Base-by-base conservation (phyloP, 352 stramenopile genomes). In the Pythium guiyangense region DNA sequence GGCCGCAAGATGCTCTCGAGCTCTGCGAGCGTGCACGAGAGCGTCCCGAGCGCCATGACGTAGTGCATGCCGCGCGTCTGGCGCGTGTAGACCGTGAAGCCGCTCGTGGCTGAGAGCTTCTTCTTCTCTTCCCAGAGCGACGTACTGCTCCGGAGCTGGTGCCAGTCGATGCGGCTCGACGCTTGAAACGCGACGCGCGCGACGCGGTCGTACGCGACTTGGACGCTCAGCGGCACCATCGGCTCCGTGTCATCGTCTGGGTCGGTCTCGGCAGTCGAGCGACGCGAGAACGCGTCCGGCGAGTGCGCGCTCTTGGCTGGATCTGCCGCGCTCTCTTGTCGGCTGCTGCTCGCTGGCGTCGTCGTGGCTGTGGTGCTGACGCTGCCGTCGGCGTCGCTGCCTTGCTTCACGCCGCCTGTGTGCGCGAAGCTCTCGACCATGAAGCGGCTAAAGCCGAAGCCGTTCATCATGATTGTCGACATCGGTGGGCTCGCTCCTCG, bases 41-140 rank as follows among this genome's bases (percentile, higher is more conserved):
- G 12, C 37, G 53, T 61, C 11, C 59, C 59, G 6, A 61, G 39
- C 0, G 52, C 59, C 52, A 60, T 60, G 18, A 61, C 47, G 59
- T 66, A 60, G 53, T 61, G 53, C 59, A 61, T 57, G 9, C 59
- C 59, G 37, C 59, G 59, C n/a, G 35, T 57, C 59, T 58, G 47
- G 49, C 53, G 59, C 40, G 53, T 66, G 53, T 50, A 66, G 53
- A 66, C 54, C 1, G 50, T 29, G 26, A 64, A 64, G 27, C 44
- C 55, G 5, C 22, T 40, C 20, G 45, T 64, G 44, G 51, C 52
- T 2, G 51, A 55, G 8, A 50, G 10, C 40, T 39, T 47, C 18
- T 61, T 66, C 47, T 56, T 56, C 48, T 61, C 43, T 39, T 66
- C 53, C 59, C 59, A 66, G 53, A 61, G 57, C 15, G 51, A 12